These are phyloP conservation scores for Metschnikowia cubensis DNA, from an alignment of 805 yeast species.

Conservation along the genomic window DNA sequence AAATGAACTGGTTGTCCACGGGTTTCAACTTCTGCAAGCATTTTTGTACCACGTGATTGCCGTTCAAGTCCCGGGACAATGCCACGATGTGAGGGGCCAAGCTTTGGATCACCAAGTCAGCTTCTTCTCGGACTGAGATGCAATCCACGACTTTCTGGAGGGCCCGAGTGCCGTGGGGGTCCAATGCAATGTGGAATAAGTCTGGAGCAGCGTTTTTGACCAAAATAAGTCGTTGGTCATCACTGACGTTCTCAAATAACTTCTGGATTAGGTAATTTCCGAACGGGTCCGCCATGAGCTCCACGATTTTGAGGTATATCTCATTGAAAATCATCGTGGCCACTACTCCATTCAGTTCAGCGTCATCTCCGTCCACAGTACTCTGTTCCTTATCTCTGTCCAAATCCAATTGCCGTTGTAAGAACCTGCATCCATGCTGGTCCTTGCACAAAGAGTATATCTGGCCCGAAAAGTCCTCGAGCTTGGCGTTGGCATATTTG, in stretches of 20 bases:
- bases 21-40: constrained; percentile 70
- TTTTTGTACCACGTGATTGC: constrained; percentile 95
- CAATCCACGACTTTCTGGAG: constrained; percentile 89
- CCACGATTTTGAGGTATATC: constrained; percentile 71
- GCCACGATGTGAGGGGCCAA: constrained; percentile 69
- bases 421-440: constrained; percentile 92
- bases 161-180: constrained; percentile 96
- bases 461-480: constrained; percentile 67
- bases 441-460: constrained; percentile 84
- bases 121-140: constrained; percentile 67
- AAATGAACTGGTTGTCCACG: constrained; percentile 79
- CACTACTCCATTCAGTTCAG: constrained; percentile 36
- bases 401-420: constrained; percentile 80
- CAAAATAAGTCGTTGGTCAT: constrained; percentile 64
- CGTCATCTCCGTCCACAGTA: no score
- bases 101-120: constrained; percentile 54
- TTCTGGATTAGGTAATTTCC: constrained; percentile 96
- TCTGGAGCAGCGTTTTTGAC: constrained; percentile 70
- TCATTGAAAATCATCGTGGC: constrained; percentile 78
- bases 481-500: constrained; percentile 60
- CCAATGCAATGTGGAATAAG: constrained; percentile 75
- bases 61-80: constrained; percentile 84
- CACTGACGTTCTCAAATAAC: constrained; percentile 68
- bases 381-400: constrained; percentile 32
- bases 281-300: constrained; percentile 91